Base-by-base conservation (phyloP, 768 basidiomycete species). In the Stropharia rugosoannulata region DNA sequence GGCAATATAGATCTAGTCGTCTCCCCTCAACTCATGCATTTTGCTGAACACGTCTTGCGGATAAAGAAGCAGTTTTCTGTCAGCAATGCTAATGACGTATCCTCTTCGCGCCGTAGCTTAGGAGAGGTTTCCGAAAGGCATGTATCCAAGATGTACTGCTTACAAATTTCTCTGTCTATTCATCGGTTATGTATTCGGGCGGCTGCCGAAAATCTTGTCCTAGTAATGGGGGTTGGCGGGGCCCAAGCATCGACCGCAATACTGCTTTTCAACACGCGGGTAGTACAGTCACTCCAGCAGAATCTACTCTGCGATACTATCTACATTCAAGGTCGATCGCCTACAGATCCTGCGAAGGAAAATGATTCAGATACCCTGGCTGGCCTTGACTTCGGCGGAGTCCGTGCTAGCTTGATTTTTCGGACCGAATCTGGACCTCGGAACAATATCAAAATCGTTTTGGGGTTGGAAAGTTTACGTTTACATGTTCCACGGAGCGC, bases 401-500 rank as follows among this genome's bases (percentile, higher is more conserved):
- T 80, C 22, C 80, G 71, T 55, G 40, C 80, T 36, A 85, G 76
- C 61, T 68, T 67, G 22, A 68, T 83, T 6, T 63, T 75, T 38
- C 80, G 78, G 13, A 75, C 75, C 35, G 87, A 88, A 40, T 59
- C 64, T 3, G 56, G 70, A 16, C 66, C 73, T 5, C 75, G 67
- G 49, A 65, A 66, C 4, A 75, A 72, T 15, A 48, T 75, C 19
- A 80, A 80, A 11, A 61, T 81, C 12, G 71, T 78, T 3, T 74
- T 82, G 44, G 70, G 73, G 2, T 61, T 85, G 4, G 73, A 73
- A 10, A 73, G 72, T 19, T 62, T 87, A 22, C 73, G 76, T 27
- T 64, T 89, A 42, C 79, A 79, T 52, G 84, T 94, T 19, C 92
- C 92, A 3, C 86, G 91, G 22, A 94, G 91, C 61, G 91, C 87